These are phyloP conservation scores for Kwoniella heveanensis DNA, from an alignment of 768 basidiomycete genomes.

Conservation along the genomic window DNA sequence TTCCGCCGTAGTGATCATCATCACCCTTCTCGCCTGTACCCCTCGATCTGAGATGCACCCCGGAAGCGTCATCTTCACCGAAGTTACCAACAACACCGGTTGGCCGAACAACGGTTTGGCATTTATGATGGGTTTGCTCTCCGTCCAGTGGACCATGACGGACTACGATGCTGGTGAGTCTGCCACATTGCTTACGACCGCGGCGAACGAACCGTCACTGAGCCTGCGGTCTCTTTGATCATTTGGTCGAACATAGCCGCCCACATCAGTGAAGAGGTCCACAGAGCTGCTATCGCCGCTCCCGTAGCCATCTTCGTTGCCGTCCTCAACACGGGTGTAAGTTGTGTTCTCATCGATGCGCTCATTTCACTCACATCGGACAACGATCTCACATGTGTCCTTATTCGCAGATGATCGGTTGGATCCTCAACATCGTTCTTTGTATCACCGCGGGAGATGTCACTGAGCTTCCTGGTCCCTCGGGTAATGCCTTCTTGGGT, in stretches of 20 bases:
- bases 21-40: conserved; percentile 71
- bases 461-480: conserved; percentile 66
- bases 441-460: conserved; percentile 73
- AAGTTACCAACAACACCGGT: conserved; percentile 72
- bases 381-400: no score
- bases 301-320: conserved; percentile 58
- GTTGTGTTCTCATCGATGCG: background rate
- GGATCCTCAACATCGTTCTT: conserved; percentile 83
- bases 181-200: background rate
- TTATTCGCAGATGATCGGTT: conserved; percentile 61
- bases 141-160: conserved; percentile 72
- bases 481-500: conserved; percentile 74
- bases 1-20: conserved; percentile 77
- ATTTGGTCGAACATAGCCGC: conserved; percentile 51
- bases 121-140: conserved; percentile 79
- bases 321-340: conserved; percentile 56
- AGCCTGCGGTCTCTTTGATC: no score
- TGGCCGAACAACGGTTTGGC: conserved; percentile 76
- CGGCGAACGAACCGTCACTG: no score
- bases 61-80: conserved; percentile 76
- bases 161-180: conserved; percentile 26
- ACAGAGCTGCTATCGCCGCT: conserved; percentile 56
- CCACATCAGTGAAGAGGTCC: conserved; percentile 58
- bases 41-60: conserved; percentile 73
- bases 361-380: background rate